phyloP scores from a whole-genome alignment of 2,329 filamentous ascomycete genomes.

The Diaporthe australafricana region DNA sequence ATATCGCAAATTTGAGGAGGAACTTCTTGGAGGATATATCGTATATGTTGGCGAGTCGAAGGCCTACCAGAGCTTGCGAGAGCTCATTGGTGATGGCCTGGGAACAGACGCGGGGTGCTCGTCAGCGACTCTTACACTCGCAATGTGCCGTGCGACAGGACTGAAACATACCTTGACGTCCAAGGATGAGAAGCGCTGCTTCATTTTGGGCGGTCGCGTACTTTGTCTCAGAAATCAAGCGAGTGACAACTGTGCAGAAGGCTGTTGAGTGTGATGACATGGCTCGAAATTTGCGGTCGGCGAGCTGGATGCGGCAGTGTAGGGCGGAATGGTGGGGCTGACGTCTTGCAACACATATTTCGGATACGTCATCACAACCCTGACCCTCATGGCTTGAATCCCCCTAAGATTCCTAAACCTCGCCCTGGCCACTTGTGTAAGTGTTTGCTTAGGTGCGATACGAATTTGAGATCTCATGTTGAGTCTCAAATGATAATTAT shows the following conservation, averaged over 20 bases:
- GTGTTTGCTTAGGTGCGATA: background rate
- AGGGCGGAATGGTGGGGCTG: conserved; percentile 20
- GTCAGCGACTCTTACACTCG: background rate
- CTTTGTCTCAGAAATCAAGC: background rate
- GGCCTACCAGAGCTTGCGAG: conserved; percentile 76
- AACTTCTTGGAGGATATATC: conserved; percentile 96
- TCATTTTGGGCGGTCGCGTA: conserved; percentile 63
- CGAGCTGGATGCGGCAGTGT: conserved; percentile 21
- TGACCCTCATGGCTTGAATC: background rate
- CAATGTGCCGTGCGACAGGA: background rate
- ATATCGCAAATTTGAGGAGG: conserved; percentile 93
- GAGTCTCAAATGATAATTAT: background rate
- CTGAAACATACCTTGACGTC: conserved; percentile 72
- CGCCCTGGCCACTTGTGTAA: background rate
- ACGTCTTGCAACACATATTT: conserved; percentile 7
- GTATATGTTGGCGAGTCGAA: conserved; percentile 94
- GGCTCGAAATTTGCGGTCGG: conserved; percentile 28
- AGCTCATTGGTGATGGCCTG: conserved; percentile 97
- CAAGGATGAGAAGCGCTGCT: conserved; percentile 83
- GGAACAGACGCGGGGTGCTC: background rate
- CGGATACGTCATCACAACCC: conserved; percentile 26
- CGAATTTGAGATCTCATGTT: too few relatives aligned
- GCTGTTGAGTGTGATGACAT: background rate
- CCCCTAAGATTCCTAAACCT: background rate
- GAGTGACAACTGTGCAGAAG: background rate